phyloP scores from a whole-genome alignment of 305 asterid genomes.

The Solanum aculeatissimum region DNA sequence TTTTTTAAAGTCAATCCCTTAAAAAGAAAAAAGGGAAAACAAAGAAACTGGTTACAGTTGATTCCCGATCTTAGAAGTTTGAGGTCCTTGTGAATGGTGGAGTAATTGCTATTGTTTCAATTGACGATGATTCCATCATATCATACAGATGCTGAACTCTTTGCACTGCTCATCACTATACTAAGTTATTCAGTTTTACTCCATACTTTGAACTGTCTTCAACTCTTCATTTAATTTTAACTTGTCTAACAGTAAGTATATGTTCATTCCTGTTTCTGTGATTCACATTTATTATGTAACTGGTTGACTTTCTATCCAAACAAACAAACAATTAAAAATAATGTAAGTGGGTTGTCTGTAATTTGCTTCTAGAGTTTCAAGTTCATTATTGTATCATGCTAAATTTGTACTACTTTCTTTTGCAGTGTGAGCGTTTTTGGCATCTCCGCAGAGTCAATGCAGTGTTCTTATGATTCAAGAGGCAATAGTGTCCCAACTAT shows the following conservation, averaged over 20 bases:
- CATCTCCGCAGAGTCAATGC: slow-evolving; percentile 98
- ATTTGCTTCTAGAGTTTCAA: not conserved
- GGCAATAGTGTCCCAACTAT: slow-evolving; percentile 98
- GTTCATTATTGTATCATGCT: not conserved
- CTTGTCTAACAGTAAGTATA: not conserved
- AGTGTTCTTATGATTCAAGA: slow-evolving; percentile 75
- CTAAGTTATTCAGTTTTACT: not conserved
- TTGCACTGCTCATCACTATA: not conserved
- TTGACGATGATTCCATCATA: not conserved
- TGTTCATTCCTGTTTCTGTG: not conserved
- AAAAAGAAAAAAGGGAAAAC: not conserved
- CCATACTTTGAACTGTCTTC: not conserved
- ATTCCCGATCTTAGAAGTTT: not conserved
- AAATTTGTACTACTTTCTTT: not conserved
- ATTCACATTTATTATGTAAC: not conserved
- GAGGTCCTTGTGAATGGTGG: not conserved
- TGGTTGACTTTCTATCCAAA: not conserved
- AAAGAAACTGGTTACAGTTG: not conserved
- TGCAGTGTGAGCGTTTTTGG: slow-evolving; percentile 89
- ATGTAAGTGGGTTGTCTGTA: not conserved
- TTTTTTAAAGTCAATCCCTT: not conserved
- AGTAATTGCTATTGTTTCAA: not conserved
- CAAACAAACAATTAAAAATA: not conserved
- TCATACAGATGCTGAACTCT: not conserved
- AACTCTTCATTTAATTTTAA: not conserved